A percentile compares a stretch with the other conserved stretches of the same genome.
These are phyloP conservation scores for Hortiboletus flavorubellus DNA, from an alignment of 768 basidiomycete species.

Conservation along the genomic window DNA sequence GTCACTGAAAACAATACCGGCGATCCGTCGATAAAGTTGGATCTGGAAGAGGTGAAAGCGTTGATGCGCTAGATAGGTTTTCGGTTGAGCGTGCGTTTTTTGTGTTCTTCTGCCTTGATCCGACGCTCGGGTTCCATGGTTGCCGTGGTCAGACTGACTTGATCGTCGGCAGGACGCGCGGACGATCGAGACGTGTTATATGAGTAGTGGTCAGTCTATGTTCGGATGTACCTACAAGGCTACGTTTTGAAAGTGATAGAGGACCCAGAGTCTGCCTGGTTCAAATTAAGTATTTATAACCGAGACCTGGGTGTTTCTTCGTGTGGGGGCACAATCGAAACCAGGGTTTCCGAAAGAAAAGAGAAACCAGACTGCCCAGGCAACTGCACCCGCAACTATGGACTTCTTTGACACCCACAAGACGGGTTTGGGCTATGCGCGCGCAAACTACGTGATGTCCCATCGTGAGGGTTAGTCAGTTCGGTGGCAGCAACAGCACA, in stretches of 20 bases:
- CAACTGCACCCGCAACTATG: too few relatives aligned
- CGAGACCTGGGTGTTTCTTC: too few relatives aligned
- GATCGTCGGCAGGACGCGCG: slow-evolving; percentile 75
- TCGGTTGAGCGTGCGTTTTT: slow-evolving; percentile 61
- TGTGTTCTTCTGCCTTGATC: background rate
- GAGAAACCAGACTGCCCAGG: too few relatives aligned
- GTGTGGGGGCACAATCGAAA: too few relatives aligned
- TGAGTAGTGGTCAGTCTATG: slow-evolving; percentile 77
- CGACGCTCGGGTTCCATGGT: too few relatives aligned
- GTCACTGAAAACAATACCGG: slow-evolving; percentile 95
- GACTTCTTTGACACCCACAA: too few relatives aligned
- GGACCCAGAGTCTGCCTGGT: background rate
- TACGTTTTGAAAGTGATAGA: slow-evolving; percentile 77
- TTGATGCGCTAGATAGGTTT: slow-evolving; percentile 78
- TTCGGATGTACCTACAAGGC: slow-evolving; percentile 82
- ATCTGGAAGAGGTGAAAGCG: slow-evolving; percentile 82
- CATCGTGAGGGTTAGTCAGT: too few relatives aligned
- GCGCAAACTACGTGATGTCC: too few relatives aligned
- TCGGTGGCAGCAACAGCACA: too few relatives aligned
- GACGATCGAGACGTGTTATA: slow-evolving; percentile 81
- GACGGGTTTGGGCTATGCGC: too few relatives aligned
- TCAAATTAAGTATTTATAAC: too few relatives aligned
- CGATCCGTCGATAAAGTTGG: slow-evolving; percentile 83
- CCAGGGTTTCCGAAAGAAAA: too few relatives aligned
- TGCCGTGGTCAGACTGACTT: background rate